Conservation (phyloP, 225 moss, liverwort and hornwort genomes). For the Asterella californica region DNA sequence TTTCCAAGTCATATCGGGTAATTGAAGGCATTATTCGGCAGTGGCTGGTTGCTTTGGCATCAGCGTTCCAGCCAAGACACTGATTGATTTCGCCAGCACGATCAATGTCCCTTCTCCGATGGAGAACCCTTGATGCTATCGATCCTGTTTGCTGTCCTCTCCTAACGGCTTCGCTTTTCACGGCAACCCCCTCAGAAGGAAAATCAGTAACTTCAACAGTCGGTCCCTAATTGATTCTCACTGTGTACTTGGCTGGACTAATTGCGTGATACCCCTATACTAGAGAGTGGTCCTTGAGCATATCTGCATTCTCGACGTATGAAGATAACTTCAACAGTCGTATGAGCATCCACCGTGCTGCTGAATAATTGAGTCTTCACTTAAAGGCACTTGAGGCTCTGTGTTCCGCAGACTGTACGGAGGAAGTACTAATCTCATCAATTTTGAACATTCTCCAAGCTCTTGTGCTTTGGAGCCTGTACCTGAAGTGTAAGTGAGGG, state of each 20-base stretch:
- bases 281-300: no score
- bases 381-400: no score
- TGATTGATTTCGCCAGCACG: neutral
- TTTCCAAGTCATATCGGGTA: neutral
- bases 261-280: no score
- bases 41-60: neutral
- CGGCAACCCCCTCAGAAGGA: neutral
- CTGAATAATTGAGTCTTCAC: neutral
- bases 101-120: neutral
- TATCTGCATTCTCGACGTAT: no score
- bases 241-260: no score
- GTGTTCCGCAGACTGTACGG: neutral
- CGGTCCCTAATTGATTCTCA: no score
- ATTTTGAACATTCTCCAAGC: neutral
- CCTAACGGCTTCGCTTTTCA: neutral
- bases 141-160: neutral
- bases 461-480: neutral
- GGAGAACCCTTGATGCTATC: neutral
- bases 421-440: neutral
- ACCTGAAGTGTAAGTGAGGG: neutral
- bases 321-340: neutral
- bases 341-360: no score
- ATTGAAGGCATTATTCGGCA: neutral
- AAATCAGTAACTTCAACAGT: neutral
- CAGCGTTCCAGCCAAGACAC: neutral